Percentiles rank a stretch among this genome's conserved stretches.
phyloP scores from a whole-genome alignment of 1,284 basidiomycete genomes.

The Schizopora paradoxa region DNA sequence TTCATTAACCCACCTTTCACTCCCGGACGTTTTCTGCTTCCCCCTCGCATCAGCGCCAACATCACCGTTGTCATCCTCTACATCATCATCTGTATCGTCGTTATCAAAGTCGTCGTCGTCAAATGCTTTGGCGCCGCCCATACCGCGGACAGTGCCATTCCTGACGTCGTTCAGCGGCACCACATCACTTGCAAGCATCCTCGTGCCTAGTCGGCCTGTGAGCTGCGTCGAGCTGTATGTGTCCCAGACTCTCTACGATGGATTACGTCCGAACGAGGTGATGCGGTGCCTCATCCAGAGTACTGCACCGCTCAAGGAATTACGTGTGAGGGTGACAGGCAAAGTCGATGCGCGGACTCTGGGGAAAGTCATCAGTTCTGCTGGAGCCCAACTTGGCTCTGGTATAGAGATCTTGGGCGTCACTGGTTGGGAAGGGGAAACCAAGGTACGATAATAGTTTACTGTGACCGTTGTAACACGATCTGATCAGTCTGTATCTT shows the following conservation, averaged over 20 bases:
- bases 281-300: conserved; percentile 4
- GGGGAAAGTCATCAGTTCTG: conserved; percentile 8
- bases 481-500: no score
- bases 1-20: no score
- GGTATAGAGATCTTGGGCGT: conserved; percentile 10
- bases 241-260: conserved; percentile 14
- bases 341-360: conserved; percentile 16
- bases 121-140: neutral
- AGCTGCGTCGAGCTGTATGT: conserved; percentile 11
- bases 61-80: neutral
- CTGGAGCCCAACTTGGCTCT: conserved; percentile 10
- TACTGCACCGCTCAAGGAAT: conserved; percentile 1
- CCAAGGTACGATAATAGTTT: conserved; percentile 11
- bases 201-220: conserved; percentile 14
- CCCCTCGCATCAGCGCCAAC: conserved; percentile 4
- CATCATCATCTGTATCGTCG: neutral
- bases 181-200: conserved; percentile 12
- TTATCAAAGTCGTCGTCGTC: neutral
- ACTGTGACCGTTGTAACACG: no score
- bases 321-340: conserved; percentile 11
- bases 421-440: conserved; percentile 13
- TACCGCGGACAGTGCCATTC: conserved; percentile 2
- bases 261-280: conserved; percentile 10
- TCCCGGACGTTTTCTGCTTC: conserved; percentile 16
- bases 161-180: conserved; percentile 10